phyloP scores from a whole-genome alignment of 108 stramenopile genomes.

The Nannochloropsis salina region DNA sequence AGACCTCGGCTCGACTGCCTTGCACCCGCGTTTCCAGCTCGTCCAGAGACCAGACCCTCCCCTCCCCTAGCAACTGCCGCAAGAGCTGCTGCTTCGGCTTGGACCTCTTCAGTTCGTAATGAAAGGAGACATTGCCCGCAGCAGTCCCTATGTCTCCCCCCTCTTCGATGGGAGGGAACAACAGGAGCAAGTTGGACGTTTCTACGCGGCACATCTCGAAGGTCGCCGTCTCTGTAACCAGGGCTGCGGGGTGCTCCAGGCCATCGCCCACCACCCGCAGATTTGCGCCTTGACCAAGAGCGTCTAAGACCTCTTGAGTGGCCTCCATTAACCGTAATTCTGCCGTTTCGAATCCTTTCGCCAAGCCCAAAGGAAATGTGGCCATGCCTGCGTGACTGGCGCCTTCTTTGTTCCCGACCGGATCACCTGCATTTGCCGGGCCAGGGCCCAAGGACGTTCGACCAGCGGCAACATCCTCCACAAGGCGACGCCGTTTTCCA shows the following conservation, averaged over 20 bases:
- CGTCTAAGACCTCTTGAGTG: background rate
- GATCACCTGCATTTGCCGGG: too few species aligned
- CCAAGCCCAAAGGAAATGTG: background rate
- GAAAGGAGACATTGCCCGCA: background rate
- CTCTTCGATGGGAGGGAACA: background rate
- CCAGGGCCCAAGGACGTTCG: too few species aligned
- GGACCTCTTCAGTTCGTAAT: background rate
- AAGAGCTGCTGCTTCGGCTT: slow-evolving; percentile 8
- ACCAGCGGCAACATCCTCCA: too few species aligned
- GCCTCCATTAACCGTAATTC: background rate
- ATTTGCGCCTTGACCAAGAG: background rate
- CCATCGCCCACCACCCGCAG: slow-evolving; percentile 3
- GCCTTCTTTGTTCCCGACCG: too few species aligned
- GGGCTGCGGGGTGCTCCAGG: background rate
- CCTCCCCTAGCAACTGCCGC: background rate
- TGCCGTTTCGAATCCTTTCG: background rate
- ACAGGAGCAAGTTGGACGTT: slow-evolving; percentile 16
- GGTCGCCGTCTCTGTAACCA: slow-evolving; percentile 3
- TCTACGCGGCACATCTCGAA: slow-evolving; percentile 11
- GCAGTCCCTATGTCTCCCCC: background rate
- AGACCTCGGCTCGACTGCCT: background rate
- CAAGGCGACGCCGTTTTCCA: too few species aligned
- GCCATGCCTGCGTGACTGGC: too few species aligned
- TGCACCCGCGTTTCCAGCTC: slow-evolving; percentile 6
- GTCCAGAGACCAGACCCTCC: background rate